Base-by-base conservation (phyloP, 2,329 filamentous ascomycete species). In the Aspergillus hortae region DNA sequence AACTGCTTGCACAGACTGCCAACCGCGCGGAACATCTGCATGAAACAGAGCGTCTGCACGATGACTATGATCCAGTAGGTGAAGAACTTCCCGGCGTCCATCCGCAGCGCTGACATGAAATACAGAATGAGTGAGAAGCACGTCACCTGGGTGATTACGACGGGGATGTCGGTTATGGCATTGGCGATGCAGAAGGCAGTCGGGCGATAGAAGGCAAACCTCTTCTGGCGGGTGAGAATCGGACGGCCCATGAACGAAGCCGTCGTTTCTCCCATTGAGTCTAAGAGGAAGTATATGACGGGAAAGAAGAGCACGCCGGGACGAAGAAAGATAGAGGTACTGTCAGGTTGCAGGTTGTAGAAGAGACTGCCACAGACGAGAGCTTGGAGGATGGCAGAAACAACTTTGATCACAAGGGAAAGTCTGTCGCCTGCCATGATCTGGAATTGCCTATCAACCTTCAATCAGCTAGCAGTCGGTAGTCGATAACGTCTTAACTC, bases 171-270 rank as follows among this genome's bases (percentile, higher is more conserved):
- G 12, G 79, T 75, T 7, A 81, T 74, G 0, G 77, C 80, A 48
- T 82, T 79, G 3, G 80, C 80, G 33, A 83, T 75, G 15, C 80
- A 80, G 44, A 79, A 82, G 2, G 82, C 81, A 0, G 80, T 74
- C 0, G 82, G 82, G 11, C 79, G 80, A 55, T 87, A 87, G 66
- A 87, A 87, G 0, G 82, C 82, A 57, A 87, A 88, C 6, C 79
- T 80, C 61, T 87, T 86, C 65, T 88, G 85, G 61, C 87, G 87
- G 15, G 85, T 74, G 17, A 88, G 69, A 55, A 88, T 87, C 0
- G 84, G 84, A 46, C 85, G 80, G 3, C 79, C 79, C 58, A 80
- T 75, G 57, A 87, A 88, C 0, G 83, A 80, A 1, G 79, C 71
- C 0, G 83, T 82, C 12, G 82, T 76, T 58, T 86, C 82, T 2